Conservation (phyloP, 176 grass and related monocot genomes). For the Carex pumila region DNA sequence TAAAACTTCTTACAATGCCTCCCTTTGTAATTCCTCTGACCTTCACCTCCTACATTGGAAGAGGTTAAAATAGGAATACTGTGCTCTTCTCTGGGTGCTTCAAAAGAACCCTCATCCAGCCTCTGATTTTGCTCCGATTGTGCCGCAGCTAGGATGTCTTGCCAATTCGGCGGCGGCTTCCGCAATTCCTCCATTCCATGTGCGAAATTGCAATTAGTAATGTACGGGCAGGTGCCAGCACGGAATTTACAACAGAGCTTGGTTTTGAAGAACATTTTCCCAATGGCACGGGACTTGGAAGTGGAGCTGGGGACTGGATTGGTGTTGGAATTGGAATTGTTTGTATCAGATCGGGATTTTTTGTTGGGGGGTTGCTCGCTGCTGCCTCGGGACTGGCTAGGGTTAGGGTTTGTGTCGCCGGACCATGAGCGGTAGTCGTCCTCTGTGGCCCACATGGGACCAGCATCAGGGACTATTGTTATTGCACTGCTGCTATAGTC, state of each 20-base stretch:
- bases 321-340: constrained; percentile 13
- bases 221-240: constrained; percentile 80
- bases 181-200: constrained; percentile 98
- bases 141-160: constrained; percentile 68
- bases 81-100: constrained; percentile 38
- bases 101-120: constrained; percentile 33
- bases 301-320: constrained; percentile 16
- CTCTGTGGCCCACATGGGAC: constrained; percentile 77
- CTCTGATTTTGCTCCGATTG: constrained; percentile 51
- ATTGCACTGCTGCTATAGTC: constrained; percentile 27
- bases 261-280: constrained; percentile 99
- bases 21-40: constrained; percentile 69
- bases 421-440: constrained; percentile 83
- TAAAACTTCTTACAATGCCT: constrained; percentile 99
- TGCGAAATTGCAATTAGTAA: constrained; percentile 95
- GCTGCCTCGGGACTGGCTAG: constrained; percentile 53
- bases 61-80: constrained; percentile 85
- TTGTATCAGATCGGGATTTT: constrained; percentile 37
- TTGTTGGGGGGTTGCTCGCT: constrained; percentile 83
- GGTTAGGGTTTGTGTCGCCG: constrained; percentile 30
- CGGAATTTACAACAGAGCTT: constrained; percentile 98
- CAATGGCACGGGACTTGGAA: constrained; percentile 72
- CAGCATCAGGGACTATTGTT: constrained; percentile 25
- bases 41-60: constrained; percentile 19
- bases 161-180: constrained; percentile 97